phyloP scores from a whole-genome alignment of 495 filamentous ascomycete species.

The Aspergillus cavernicola region DNA sequence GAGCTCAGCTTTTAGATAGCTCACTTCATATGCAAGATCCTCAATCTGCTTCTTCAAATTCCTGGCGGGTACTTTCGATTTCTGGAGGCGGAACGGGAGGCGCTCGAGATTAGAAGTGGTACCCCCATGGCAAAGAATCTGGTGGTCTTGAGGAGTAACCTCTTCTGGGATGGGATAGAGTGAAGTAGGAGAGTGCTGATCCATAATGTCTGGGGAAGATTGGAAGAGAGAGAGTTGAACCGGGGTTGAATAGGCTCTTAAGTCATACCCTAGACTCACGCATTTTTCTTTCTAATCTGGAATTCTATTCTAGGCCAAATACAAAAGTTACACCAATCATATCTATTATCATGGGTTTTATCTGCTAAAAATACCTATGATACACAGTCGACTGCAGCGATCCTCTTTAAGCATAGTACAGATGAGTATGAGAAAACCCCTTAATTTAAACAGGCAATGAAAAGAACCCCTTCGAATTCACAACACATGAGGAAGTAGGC shows the following conservation, averaged over 20 bases:
- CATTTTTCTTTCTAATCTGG: no score
- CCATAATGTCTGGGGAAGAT: no score
- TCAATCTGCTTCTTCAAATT: constrained; percentile 2
- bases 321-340: no score
- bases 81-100: constrained; percentile 10
- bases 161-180: constrained; percentile 9
- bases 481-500: background rate
- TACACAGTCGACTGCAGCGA: no score
- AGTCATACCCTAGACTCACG: no score
- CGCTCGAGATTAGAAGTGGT: constrained; percentile 10
- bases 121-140: constrained; percentile 10
- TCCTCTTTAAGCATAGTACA: no score
- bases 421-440: no score
- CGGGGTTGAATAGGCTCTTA: no score
- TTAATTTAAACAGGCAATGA: background rate
- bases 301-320: no score
- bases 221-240: no score
- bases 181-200: background rate
- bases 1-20: constrained; percentile 10
- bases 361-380: no score
- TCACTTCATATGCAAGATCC: constrained; percentile 5
- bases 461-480: background rate
- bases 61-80: background rate
- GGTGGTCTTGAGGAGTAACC: constrained; percentile 9
- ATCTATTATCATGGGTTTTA: no score